A percentile compares a stretch with the other conserved stretches of the same genome.
Conservation (phyloP, 208 protist genomes). For the Novymonas esmeraldas region DNA sequence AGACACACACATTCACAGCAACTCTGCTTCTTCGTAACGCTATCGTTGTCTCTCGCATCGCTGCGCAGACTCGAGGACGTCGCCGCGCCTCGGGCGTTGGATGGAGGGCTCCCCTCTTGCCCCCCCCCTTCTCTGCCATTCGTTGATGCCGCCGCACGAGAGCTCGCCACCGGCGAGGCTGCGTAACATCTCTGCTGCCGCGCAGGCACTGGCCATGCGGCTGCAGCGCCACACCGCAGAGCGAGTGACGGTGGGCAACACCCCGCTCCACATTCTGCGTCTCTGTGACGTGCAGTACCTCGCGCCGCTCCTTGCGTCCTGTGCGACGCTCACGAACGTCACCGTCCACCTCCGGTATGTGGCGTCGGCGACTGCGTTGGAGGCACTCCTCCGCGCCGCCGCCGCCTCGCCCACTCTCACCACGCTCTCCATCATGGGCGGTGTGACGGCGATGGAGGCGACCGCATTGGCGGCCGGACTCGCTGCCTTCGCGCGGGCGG, state of each 20-base stretch:
- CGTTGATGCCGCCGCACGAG: neutral
- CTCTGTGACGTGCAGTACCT: conserved; percentile 43
- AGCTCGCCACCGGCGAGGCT: neutral
- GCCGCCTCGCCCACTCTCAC: conserved; percentile 41
- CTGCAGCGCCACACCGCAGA: conserved; percentile 39
- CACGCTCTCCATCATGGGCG: conserved; percentile 49
- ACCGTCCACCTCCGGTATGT: conserved; percentile 51
- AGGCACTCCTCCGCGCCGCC: conserved; percentile 49
- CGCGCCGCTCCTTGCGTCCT: conserved; percentile 39
- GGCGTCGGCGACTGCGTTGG: conserved; percentile 45
- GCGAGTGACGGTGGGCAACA: conserved; percentile 55
- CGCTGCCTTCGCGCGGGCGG: conserved; percentile 32
- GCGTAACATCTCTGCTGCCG: conserved; percentile 14
- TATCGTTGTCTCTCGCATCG: neutral
- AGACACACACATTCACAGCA: too few relatives aligned
- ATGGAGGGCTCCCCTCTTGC: too few relatives aligned
- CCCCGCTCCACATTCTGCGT: conserved; percentile 45
- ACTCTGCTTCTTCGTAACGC: neutral
- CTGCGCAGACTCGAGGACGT: too few relatives aligned
- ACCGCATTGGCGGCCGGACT: conserved; percentile 47
- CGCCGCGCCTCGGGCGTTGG: too few relatives aligned
- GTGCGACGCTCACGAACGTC: conserved; percentile 45
- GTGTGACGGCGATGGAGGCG: conserved; percentile 49
- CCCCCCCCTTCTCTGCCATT: too few relatives aligned
- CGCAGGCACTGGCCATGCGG: conserved; percentile 20